Evolutionary conservation across 305 asterid genomes (phyloP), one percentile per base, ranked within the genome.

Genomic region (Plantago coronopus): DNA sequence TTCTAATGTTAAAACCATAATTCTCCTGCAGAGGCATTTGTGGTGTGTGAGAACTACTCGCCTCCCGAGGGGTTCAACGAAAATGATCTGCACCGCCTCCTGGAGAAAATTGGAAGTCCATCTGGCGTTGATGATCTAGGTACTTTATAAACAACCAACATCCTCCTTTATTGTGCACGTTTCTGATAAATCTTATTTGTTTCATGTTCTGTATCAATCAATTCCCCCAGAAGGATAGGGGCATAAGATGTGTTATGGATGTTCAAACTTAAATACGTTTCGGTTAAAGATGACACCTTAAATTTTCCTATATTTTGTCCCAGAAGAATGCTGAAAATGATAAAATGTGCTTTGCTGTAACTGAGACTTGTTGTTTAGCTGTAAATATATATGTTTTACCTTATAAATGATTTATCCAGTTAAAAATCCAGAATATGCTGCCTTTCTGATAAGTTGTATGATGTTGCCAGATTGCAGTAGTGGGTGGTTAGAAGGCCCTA

Each of bases 401-500:
- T 31, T 4, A 7, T n/a, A 31, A 31, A 31, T 3, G 9, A 7
- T 31, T 31, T 31, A 31, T 31, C 38, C 38, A 31, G 38, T 31
- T 31, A 31, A 5, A 31, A 47, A 2, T 17, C n/a, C 5, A 40
- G 10, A 2, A 3, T 21, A 15, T 56, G 43, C 53, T 22, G 6
- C 27, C 27, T 25, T 49, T 48, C 12, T 55, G 5, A 48, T 46
- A 2, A n/a, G 50, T 65, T 46, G 12, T 5, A 17, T 57, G 19
- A 53, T 31, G 22, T 54, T 31, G 23, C 53, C 97, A 93, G 98
- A 93, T 76, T 89, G 97, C 82, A 89, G 97, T 74, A 93, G 95
- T 68, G 97, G 83, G 61, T 93, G 97, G 97, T 78, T 93, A 56
- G 99, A 93, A 85, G 99, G 96, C 59, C 87, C 88, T 55, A 87